These are phyloP conservation scores for Zychaea mexicana DNA, from an alignment of 371 early-diverging fungal genomes.

Conservation along the genomic window DNA sequence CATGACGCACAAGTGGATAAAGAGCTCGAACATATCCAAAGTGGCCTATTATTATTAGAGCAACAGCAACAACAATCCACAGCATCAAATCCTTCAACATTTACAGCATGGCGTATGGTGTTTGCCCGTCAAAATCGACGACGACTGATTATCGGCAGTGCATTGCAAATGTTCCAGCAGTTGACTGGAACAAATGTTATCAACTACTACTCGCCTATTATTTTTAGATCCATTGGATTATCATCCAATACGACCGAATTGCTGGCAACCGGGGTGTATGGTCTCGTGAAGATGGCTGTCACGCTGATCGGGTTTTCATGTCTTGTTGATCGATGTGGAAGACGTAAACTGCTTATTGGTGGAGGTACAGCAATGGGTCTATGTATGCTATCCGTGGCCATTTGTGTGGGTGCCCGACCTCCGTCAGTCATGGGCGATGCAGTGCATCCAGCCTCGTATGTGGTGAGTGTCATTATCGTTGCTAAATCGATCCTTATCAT, in stretches of 20 bases:
- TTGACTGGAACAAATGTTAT: conserved; percentile 34
- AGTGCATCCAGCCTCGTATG: conserved; percentile 13
- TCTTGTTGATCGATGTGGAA: conserved; percentile 18
- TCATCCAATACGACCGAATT: conserved; percentile 20
- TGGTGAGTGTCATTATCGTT: conserved; percentile 13
- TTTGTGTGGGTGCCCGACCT: conserved; percentile 17
- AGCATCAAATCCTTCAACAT: neutral
- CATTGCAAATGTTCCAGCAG: conserved; percentile 36
- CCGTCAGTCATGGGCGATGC: neutral
- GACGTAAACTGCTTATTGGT: conserved; percentile 15
- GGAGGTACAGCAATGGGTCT: conserved; percentile 16
- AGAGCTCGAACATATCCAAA: conserved; percentile 55
- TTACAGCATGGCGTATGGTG: conserved; percentile 7
- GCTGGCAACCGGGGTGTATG: conserved; percentile 28
- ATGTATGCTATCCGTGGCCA: conserved; percentile 19
- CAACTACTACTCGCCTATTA: conserved; percentile 22
- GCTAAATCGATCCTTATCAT: neutral
- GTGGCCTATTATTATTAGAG: neutral
- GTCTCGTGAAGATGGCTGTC: conserved; percentile 23
- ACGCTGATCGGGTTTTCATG: conserved; percentile 20
- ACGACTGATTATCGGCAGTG: conserved; percentile 27
- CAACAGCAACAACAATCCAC: neutral
- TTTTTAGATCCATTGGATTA: conserved; percentile 22
- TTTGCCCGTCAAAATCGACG: conserved; percentile 15
- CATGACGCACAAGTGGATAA: conserved; percentile 76